Base-by-base conservation (phyloP, 345 rosid species). In the Combretum micranthum region DNA sequence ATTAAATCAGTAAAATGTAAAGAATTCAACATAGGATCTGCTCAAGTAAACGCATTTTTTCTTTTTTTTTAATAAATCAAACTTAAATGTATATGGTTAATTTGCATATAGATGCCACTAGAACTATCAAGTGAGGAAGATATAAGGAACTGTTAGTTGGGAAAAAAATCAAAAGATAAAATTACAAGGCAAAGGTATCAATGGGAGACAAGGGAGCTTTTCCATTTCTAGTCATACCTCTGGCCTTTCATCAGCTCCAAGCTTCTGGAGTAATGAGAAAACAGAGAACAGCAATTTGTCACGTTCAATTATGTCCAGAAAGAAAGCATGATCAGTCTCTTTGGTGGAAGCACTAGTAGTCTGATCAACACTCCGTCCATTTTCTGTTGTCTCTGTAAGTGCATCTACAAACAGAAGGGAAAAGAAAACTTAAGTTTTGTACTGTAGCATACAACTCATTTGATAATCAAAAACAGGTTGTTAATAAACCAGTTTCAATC, bases 161-260 rank as follows among this genome's bases (percentile, higher is more conserved):
- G 26, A 25, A 25, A 25, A 25, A 25, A 25, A 25, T 25, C 26
- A 25, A 25, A 25, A 25, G 26, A 25, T 25, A 25, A 25, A 25
- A 25, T 32, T 32, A 32, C 9, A 32, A 32, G 39, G 10, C 10
- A 32, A 32, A 32, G 39, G 39, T 9, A 32, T 32, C 9, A 11
- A 7, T 32, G 9, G 9, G 39, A 32, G 39, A 32, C 9, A 32
- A 25, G 32, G 32, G 32, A 25, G 37, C 13, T 4, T 22, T 26
- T 44, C 13, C 17, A 52, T 43, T 23, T 42, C 43, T 48, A 56
- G 63, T 56, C 58, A 59, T 74, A 92, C 98, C 99, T 93, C 99
- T 44, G 99, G 94, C 66, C 99, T 85, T 57, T 89, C 97, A 63
- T 93, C 99, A 67, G 76, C 86, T 64, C 95, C 99, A 71, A 89